These are phyloP conservation scores for Mimosa bimucronata DNA, from an alignment of 306 rosid genomes.

Conservation along the genomic window DNA sequence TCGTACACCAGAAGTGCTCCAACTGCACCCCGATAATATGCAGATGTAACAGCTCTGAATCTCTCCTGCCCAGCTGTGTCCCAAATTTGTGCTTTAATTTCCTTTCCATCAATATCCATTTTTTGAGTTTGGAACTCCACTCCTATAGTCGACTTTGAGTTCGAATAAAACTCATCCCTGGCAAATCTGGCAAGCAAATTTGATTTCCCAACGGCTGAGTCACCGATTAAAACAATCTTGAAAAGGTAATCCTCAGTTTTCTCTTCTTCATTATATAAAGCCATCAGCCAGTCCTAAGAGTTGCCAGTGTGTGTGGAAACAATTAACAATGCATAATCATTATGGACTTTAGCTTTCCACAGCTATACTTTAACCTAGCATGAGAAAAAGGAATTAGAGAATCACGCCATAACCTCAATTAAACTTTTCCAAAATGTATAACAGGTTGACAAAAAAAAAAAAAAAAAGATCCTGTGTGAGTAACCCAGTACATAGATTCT, in stretches of 20 bases:
- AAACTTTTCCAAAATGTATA: not conserved
- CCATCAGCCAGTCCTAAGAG: constrained; percentile 50
- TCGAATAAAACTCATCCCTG: constrained; percentile 72
- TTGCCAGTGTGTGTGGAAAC: constrained; percentile 43
- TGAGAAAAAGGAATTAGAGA: constrained; percentile 40
- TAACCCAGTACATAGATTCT: no score
- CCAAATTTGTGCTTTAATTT: constrained; percentile 80
- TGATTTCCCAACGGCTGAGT: constrained; percentile 76
- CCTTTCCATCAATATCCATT: constrained; percentile 69
- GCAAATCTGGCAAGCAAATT: constrained; percentile 79
- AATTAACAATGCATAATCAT: constrained; percentile 36
- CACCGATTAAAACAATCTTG: constrained; percentile 80
- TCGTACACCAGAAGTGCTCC: constrained; percentile 78
- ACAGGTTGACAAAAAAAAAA: not conserved
- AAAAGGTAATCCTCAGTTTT: constrained; percentile 76
- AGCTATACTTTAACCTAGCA: constrained; percentile 34
- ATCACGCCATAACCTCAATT: constrained; percentile 1
- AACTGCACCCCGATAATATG: constrained; percentile 77
- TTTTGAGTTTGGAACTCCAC: constrained; percentile 81
- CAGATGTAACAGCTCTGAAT: constrained; percentile 78
- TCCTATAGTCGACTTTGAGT: constrained; percentile 74
- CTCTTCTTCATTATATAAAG: constrained; percentile 58
- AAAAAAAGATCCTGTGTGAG: constrained; percentile 7
- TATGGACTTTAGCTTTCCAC: constrained; percentile 36
- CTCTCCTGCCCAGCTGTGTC: constrained; percentile 86